These are phyloP conservation scores for Amanita fuliginea DNA, from an alignment of 768 basidiomycete species.

Conservation along the genomic window DNA sequence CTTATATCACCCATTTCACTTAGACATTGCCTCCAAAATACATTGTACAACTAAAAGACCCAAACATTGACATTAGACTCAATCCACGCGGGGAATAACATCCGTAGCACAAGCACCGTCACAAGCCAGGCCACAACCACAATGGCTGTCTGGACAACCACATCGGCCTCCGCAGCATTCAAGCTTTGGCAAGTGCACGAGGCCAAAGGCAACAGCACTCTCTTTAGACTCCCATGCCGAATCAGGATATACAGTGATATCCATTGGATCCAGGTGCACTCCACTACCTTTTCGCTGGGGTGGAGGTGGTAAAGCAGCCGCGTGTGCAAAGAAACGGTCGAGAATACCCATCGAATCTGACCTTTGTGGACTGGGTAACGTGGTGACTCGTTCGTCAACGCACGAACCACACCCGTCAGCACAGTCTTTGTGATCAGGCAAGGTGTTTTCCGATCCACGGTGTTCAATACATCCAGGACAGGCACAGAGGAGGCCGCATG, in stretches of 20 bases:
- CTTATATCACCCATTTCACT: background rate
- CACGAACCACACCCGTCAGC: constrained; percentile 52
- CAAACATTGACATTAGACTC: background rate
- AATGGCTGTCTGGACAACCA: constrained; percentile 40
- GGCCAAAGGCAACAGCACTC: constrained; percentile 31
- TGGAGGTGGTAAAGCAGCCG: constrained; percentile 57
- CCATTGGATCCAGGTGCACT: constrained; percentile 36
- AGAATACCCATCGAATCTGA: constrained; percentile 25
- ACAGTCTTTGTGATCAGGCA: constrained; percentile 33
- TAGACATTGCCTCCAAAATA: background rate
- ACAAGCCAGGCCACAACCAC: constrained; percentile 49
- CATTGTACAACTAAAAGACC: background rate
- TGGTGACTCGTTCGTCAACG: constrained; percentile 35
- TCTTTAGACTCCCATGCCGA: constrained; percentile 24
- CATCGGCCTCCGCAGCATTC: constrained; percentile 58
- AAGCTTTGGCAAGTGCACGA: constrained; percentile 50
- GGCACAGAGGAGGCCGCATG: constrained; percentile 55
- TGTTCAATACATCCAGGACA: constrained; percentile 71
- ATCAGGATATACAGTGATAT: constrained; percentile 36
- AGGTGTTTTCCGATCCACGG: constrained; percentile 39
- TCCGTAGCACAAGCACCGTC: constrained; percentile 36
- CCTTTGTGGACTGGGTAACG: constrained; percentile 2
- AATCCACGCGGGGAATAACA: background rate
- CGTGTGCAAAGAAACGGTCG: constrained; percentile 56
- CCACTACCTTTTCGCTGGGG: constrained; percentile 32